Base-by-base conservation (phyloP, 306 rosid species). In the Lathyrus aphaca region DNA sequence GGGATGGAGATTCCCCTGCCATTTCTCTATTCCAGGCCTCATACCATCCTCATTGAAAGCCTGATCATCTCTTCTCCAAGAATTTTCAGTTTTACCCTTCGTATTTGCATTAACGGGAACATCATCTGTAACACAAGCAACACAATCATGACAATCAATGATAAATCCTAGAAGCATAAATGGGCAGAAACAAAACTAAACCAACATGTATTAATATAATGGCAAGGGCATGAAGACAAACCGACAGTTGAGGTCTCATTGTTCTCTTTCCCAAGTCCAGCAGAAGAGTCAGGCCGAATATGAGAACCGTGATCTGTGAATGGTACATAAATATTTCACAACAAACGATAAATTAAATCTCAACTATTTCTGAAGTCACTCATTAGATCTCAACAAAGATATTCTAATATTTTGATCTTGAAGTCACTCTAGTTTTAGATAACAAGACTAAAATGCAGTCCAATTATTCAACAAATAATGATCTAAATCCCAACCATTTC, bases 1-100 rank as follows among this genome's bases (percentile, higher is more conserved):
- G 75, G 85, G 82, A 30, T 87, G 96, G 67, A 86, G 74, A 80
- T 87, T 88, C 48, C 91, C 95, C 80, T 78, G 86, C 99, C 99
- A 91, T 69, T 80, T 87, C 86, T 91, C 97, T 37, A 70, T 51
- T 64, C 78, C 71, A 13, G 86, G 82, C 71, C 86, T 81, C 74
- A 78, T 80, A 50, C 86, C 92, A 68, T 91, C 97, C 38, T 89
- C 95, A 17, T 54, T 68, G 69, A 82, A 77, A 1, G 81, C 67
- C 17, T 79, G 91, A 73, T 54, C 45, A 42, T 87, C 97, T 77
- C 87, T 89, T 77, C 87, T 83, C 92, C 86, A 86, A 49, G 91
- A 84, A 77, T 77, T 71, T 56, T 64, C 80, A 7, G 72, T 60
- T 71, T 74, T 83, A 69, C 76, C 80, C 72, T 77, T 85, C 46